Percentiles rank a stretch among this genome's conserved stretches.
These are phyloP conservation scores for Tardiomyces blankii DNA, from an alignment of 1,139 yeast genomes.

Conservation along the genomic window DNA sequence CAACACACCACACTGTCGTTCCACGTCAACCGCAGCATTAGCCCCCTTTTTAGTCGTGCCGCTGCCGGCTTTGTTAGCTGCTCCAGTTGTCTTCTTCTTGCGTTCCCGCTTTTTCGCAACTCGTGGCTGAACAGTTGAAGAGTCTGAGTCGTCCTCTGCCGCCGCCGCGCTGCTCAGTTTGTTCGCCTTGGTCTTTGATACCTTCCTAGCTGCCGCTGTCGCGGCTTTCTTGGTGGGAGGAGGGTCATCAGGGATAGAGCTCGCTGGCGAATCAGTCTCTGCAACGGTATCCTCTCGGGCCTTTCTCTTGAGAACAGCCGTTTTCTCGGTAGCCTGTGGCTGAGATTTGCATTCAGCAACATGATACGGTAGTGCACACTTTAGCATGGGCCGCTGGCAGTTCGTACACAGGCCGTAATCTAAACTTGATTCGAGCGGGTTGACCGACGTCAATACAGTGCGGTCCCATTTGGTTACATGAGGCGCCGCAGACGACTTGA, in stretches of 20 bases:
- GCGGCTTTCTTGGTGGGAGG: slow-evolving; percentile 12
- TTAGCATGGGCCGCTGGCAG: slow-evolving; percentile 23
- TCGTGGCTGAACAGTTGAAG: background rate
- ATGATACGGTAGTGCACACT: slow-evolving; percentile 16
- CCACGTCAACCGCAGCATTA: slow-evolving; percentile 61
- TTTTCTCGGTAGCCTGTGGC: slow-evolving; percentile 6
- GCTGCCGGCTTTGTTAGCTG: background rate
- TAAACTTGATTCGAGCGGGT: slow-evolving; percentile 19
- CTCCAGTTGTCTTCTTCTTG: background rate
- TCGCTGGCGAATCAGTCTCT: slow-evolving; percentile 61
- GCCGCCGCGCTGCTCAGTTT: background rate
- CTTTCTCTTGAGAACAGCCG: slow-evolving; percentile 2
- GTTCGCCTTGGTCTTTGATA: background rate
- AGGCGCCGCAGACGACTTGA: background rate
- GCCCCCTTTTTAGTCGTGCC: background rate
- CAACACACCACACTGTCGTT: slow-evolving; percentile 93
- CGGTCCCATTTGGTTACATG: slow-evolving; percentile 15
- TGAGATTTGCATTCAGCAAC: slow-evolving; percentile 8
- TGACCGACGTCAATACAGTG: slow-evolving; percentile 15
- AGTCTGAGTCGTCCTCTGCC: background rate
- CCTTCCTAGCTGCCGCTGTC: slow-evolving; percentile 2
- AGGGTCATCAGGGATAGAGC: slow-evolving; percentile 28
- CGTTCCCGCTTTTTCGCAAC: background rate
- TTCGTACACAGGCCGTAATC: slow-evolving; percentile 21
- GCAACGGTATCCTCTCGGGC: slow-evolving; percentile 3